phyloP scores from a whole-genome alignment of 169 alveolate species.

The Toxoplasma gondii region DNA sequence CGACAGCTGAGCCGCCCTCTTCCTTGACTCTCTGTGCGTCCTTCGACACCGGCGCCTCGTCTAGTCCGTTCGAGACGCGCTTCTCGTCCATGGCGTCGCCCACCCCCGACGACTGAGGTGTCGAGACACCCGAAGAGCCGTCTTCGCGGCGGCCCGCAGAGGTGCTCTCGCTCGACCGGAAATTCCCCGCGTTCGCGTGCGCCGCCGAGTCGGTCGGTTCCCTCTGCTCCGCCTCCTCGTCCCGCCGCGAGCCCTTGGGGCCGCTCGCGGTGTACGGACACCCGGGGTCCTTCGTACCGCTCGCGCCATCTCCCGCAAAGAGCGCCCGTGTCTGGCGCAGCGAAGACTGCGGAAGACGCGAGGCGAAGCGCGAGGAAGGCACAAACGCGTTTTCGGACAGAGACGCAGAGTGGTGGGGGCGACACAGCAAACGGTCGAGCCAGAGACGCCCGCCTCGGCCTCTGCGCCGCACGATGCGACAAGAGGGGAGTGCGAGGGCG shows the following conservation, averaged over 20 bases:
- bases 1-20: not conserved
- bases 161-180: not conserved
- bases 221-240: not conserved
- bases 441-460: conserved; percentile 54
- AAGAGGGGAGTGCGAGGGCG: not conserved
- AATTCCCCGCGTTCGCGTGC: not conserved
- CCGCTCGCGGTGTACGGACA: not conserved
- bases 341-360: not conserved
- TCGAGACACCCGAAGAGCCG: not conserved
- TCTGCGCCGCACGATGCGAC: conserved; percentile 29
- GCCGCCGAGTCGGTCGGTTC: not conserved
- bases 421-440: conserved; percentile 29
- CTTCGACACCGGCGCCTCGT: not conserved
- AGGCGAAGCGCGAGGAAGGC: not conserved
- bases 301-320: not conserved
- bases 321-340: not conserved
- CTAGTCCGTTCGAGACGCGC: not conserved
- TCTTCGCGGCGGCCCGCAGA: not conserved
- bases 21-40: not conserved
- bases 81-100: not conserved
- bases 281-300: not conserved
- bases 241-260: not conserved
- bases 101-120: too few relatives aligned
- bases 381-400: not conserved
- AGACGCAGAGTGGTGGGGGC: not conserved